phyloP scores from a whole-genome alignment of 2,329 filamentous ascomycete genomes.

The Metarhizium anisopliae region DNA sequence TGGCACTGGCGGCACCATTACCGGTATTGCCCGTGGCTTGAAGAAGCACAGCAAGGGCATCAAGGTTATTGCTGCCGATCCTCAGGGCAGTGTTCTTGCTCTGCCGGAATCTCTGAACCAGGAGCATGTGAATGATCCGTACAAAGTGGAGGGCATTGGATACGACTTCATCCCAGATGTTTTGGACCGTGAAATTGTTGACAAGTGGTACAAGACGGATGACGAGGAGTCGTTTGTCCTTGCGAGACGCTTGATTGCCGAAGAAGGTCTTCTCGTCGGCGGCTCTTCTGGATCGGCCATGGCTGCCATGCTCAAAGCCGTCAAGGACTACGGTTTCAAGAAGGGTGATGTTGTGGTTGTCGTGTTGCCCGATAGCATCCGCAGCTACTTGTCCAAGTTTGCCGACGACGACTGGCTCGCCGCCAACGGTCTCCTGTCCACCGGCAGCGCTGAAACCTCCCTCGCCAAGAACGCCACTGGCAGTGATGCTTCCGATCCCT shows the following conservation, averaged over 20 bases:
- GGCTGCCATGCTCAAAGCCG: slow-evolving; percentile 67
- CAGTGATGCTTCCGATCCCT: slow-evolving; percentile 51
- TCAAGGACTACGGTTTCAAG: slow-evolving; percentile 65
- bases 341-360: slow-evolving; percentile 87
- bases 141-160: slow-evolving; percentile 98
- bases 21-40: slow-evolving; percentile 75
- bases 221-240: slow-evolving; percentile 86
- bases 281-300: slow-evolving; percentile 91
- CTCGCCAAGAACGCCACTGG: slow-evolving; percentile 25
- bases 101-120: slow-evolving; percentile 72
- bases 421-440: slow-evolving; percentile 84
- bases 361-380: slow-evolving; percentile 87
- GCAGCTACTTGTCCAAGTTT: slow-evolving; percentile 97
- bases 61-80: slow-evolving; percentile 88
- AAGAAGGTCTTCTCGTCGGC: slow-evolving; percentile 89
- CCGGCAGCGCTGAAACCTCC: slow-evolving; percentile 40
- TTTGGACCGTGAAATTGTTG: slow-evolving; percentile 67
- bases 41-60: slow-evolving; percentile 78
- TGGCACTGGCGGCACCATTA: slow-evolving; percentile 92
- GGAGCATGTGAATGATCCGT: slow-evolving; percentile 69
- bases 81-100: slow-evolving; percentile 83
- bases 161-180: slow-evolving; percentile 98
- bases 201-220: slow-evolving; percentile 98
- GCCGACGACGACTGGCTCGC: slow-evolving; percentile 98
- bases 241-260: slow-evolving; percentile 81